phyloP scores from a whole-genome alignment of 345 rosid species.

The Eucalyptus tenuipes region DNA sequence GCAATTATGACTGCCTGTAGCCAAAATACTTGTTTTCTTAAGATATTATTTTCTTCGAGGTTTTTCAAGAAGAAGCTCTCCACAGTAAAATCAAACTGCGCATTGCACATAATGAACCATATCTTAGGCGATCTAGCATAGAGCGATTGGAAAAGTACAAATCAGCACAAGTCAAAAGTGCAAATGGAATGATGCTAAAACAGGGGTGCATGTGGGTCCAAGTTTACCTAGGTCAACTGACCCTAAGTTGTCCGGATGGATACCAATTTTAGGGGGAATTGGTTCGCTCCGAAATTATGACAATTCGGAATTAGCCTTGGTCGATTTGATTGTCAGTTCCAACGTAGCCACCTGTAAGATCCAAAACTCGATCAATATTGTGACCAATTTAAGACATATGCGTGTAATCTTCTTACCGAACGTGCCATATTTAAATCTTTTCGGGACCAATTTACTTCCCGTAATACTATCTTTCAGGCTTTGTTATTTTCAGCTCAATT shows the following conservation, averaged over 20 bases:
- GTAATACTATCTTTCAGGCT: neutral
- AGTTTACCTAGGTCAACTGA: neutral
- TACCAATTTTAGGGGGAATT: neutral
- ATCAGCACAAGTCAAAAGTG: neutral
- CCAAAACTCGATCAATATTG: neutral
- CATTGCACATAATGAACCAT: neutral
- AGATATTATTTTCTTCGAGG: too few relatives aligned
- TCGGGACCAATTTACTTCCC: neutral
- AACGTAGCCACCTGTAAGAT: neutral
- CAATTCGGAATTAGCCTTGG: neutral
- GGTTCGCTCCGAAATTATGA: neutral
- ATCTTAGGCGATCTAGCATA: neutral
- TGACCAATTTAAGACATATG: neutral
- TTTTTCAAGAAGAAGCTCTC: neutral
- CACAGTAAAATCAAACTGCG: neutral
- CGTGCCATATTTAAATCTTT: rapidly evolving
- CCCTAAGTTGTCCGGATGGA: neutral
- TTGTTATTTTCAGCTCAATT: neutral
- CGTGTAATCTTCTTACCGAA: rapidly evolving
- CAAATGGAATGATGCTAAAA: neutral
- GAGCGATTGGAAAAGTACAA: neutral
- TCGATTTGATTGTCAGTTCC: neutral
- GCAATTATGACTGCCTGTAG: too few relatives aligned
- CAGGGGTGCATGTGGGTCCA: neutral
- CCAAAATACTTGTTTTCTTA: too few relatives aligned